Evolutionary conservation across 2,329 filamentous ascomycete genomes (phyloP).

Genomic region (Cladorrhinum sp.): DNA sequence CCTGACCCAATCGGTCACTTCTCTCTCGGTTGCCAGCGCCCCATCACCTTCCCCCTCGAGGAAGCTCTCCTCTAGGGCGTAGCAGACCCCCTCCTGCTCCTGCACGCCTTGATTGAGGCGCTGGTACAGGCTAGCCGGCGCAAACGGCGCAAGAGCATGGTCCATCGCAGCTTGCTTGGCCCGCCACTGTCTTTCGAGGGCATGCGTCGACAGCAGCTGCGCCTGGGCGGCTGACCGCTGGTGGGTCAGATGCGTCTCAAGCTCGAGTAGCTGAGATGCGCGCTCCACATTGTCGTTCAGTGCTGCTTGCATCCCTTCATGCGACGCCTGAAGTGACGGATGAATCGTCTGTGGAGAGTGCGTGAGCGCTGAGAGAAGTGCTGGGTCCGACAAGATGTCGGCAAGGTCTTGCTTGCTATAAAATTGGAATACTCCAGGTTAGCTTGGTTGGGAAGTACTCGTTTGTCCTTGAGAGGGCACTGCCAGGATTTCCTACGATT

Average conservation of each 20-base stretch:
- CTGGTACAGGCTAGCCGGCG: slow-evolving; percentile 82
- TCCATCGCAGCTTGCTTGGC: slow-evolving; percentile 89
- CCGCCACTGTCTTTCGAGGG: slow-evolving; percentile 88
- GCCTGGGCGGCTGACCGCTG: slow-evolving; percentile 72
- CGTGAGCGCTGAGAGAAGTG: slow-evolving; percentile 71
- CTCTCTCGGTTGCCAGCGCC: slow-evolving; percentile 68
- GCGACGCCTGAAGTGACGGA: slow-evolving; percentile 65
- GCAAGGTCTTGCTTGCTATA: slow-evolving; percentile 75
- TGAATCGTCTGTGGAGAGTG: slow-evolving; percentile 66
- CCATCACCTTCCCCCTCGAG: slow-evolving; percentile 57
- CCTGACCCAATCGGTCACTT: slow-evolving; percentile 80
- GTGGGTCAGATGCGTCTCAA: slow-evolving; percentile 55
- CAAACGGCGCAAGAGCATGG: slow-evolving; percentile 76
- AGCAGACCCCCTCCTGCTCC: slow-evolving; percentile 79
- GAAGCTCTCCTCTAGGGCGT: slow-evolving; percentile 89
- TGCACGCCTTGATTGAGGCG: slow-evolving; percentile 70
- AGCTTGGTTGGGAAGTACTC: too few relatives aligned
- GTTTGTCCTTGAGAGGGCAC: too few relatives aligned
- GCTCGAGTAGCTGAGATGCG: slow-evolving; percentile 58
- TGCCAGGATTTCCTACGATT: slow-evolving; percentile 58
- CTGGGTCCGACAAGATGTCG: slow-evolving; percentile 60
- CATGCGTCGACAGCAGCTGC: slow-evolving; percentile 76
- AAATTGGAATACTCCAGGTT: neutral
- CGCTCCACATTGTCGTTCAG: slow-evolving; percentile 71
- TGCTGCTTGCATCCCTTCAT: slow-evolving; percentile 60